Evolutionary conservation across 129 eudicot genomes (phyloP).

Genomic region (Escallonia herrerae): DNA sequence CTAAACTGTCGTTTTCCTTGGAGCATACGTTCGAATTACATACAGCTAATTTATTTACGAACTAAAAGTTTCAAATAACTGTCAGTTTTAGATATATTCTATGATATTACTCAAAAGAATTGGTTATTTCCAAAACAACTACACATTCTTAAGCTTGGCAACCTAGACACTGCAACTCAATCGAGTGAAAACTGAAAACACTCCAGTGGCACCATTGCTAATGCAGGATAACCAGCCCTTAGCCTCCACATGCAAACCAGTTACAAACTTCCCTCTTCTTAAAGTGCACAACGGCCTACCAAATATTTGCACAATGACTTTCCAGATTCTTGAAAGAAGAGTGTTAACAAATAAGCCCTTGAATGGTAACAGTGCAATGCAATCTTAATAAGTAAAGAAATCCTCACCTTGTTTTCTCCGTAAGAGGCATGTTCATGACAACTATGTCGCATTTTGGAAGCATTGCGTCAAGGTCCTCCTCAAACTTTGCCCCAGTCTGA

Average conservation of each 20-base stretch:
- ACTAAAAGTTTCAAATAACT: too few species aligned
- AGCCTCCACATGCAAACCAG: background rate
- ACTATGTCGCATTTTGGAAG: constrained; percentile 90
- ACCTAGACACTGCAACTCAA: background rate
- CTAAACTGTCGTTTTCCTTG: background rate
- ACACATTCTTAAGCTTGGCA: too few species aligned
- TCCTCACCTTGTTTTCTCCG: constrained; percentile 90
- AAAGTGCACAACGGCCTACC: background rate
- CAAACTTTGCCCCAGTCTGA: constrained; percentile 69
- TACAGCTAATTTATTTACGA: background rate
- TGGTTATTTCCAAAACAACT: too few species aligned
- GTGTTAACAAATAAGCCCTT: background rate
- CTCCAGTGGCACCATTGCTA: too few species aligned
- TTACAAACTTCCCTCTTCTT: background rate
- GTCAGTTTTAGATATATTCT: too few species aligned
- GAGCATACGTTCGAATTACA: background rate
- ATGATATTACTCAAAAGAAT: too few species aligned
- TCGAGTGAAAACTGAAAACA: background rate
- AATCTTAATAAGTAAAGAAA: background rate
- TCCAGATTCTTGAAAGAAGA: background rate
- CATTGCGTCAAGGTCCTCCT: constrained; percentile 93
- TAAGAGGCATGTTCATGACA: constrained; percentile 84
- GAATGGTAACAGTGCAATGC: background rate
- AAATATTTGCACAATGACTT: background rate
- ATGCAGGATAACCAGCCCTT: background rate